These are phyloP conservation scores for Chlamydomonas asymmetrica DNA, from an alignment of 139 green algal species.

Conservation along the genomic window DNA sequence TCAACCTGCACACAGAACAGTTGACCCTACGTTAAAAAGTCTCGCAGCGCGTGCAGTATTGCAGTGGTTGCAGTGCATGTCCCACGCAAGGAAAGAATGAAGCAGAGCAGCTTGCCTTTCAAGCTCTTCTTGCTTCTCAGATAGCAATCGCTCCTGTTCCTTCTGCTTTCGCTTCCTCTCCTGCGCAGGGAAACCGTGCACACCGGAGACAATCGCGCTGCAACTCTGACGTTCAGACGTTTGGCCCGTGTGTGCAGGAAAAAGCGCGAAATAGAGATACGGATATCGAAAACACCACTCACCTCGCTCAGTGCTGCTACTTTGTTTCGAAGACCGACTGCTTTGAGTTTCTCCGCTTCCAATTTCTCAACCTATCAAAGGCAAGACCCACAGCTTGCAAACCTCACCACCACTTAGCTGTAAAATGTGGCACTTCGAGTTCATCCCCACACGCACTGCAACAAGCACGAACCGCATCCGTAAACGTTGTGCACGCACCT, in stretches of 20 bases:
- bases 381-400: neutral
- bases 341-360: slow-evolving; percentile 67
- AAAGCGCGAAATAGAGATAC: too few relatives aligned
- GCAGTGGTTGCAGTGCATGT: neutral
- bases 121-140: slow-evolving; percentile 67
- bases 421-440: neutral
- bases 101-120: slow-evolving; percentile 42
- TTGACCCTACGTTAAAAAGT: neutral
- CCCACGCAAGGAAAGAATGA: neutral
- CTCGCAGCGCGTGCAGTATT: neutral
- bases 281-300: neutral
- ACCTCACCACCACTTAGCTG: neutral
- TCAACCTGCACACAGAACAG: slow-evolving; percentile 40
- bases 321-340: slow-evolving; percentile 64
- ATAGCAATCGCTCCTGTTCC: slow-evolving; percentile 50
- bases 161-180: slow-evolving; percentile 53
- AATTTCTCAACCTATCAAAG: slow-evolving; percentile 55
- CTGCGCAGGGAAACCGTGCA: slow-evolving; percentile 13
- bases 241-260: too few relatives aligned
- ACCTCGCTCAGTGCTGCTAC: slow-evolving; percentile 65
- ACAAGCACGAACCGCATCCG: neutral
- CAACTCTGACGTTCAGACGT: neutral
- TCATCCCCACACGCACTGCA: neutral
- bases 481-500: slow-evolving; percentile 34
- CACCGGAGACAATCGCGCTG: neutral